Percentiles rank a stretch among this genome's conserved stretches.
Conservation (phyloP, 139 green algal species). For the Astrephomene gubernaculifera region DNA sequence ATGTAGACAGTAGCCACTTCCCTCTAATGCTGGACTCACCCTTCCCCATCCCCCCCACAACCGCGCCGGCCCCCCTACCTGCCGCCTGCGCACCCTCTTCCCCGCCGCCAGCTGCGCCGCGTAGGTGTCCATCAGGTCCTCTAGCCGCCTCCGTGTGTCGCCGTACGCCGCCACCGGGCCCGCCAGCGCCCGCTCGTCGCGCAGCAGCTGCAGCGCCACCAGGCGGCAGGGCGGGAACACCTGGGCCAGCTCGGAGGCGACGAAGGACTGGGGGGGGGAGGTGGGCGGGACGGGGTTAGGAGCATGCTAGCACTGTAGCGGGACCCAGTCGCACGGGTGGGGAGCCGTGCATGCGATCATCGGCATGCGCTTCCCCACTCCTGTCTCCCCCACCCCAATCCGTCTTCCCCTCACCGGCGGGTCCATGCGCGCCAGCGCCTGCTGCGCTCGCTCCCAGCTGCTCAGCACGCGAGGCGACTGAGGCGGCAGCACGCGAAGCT, state of each 20-base stretch:
- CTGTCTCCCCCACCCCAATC: too few species aligned
- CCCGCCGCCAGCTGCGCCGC: slow-evolving; percentile 41
- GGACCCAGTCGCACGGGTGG: too few species aligned
- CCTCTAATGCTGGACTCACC: too few species aligned
- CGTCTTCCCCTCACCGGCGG: too few species aligned
- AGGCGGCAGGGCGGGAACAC: slow-evolving; percentile 33
- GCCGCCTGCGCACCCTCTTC: background rate
- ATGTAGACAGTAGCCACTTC: too few species aligned
- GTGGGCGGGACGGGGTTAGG: too few species aligned
- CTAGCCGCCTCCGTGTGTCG: slow-evolving; percentile 31
- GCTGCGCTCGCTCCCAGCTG: background rate
- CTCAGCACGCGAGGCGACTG: background rate
- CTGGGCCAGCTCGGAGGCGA: slow-evolving; percentile 42
- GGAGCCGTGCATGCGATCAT: too few species aligned
- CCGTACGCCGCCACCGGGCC: slow-evolving; percentile 55
- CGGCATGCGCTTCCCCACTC: too few species aligned
- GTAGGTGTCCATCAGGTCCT: slow-evolving; percentile 67
- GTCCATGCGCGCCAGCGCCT: background rate
- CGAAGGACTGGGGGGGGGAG: slow-evolving; percentile 44
- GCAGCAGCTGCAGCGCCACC: slow-evolving; percentile 55
- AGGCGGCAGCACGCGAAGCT: too few species aligned
- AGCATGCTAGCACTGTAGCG: too few species aligned
- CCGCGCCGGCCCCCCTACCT: background rate
- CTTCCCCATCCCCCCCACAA: background rate
- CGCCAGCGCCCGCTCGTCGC: slow-evolving; percentile 56